Evolutionary conservation across 2,329 filamentous ascomycete genomes (phyloP), one percentile per base, ranked within the genome.

Genomic region (Fusarium anthophilum): DNA sequence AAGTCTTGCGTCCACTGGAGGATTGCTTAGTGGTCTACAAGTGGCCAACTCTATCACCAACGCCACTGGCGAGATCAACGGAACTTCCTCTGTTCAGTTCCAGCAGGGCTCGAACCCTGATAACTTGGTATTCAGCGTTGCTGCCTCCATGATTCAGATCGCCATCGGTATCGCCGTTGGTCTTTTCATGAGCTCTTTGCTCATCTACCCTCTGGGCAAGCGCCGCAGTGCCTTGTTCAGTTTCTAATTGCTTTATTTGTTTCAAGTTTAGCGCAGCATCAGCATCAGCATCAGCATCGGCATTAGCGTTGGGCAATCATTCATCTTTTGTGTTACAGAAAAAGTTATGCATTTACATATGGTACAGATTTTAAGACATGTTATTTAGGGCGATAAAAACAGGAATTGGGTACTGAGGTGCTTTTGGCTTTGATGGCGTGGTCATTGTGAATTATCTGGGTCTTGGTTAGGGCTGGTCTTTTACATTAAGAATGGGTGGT

Each of bases 91-190:
- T 9, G 77, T 81, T 14, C 48, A 72, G 24, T 69, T 76, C 28
- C 62, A 74, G 4, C 60, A 75, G 17, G 77, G 64, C 17, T 69
- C 73, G 11, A 69, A 71, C 37, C 70, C 79, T 26, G 83, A 84
- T 67, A 81, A 80, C 10, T 80, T 85, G 32, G 81, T 86, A 10
- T 87, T 85, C 69, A 83, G 83, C 30, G 84, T 87, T 17, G 85
- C 84, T 18, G 85, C 83, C 4, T 85, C 83, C 37, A 87, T 88
- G 86, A 86, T 87, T 44, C 85, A 88, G 76, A 87, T 87, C 63
- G 86, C 86, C 20, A 87, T 87, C 69, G 86, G 86, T 20, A 87
- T 88, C 56, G 86, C 86, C 11, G 84, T 87, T 17, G 86, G 86
- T 6, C 78, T 88, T 12, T 88, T 88, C 67, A 76, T 88, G 69